Percentiles rank a stretch among this genome's conserved stretches.
Conservation (phyloP, 352 stramenopile genomes). For the Pythium aristosporum region DNA sequence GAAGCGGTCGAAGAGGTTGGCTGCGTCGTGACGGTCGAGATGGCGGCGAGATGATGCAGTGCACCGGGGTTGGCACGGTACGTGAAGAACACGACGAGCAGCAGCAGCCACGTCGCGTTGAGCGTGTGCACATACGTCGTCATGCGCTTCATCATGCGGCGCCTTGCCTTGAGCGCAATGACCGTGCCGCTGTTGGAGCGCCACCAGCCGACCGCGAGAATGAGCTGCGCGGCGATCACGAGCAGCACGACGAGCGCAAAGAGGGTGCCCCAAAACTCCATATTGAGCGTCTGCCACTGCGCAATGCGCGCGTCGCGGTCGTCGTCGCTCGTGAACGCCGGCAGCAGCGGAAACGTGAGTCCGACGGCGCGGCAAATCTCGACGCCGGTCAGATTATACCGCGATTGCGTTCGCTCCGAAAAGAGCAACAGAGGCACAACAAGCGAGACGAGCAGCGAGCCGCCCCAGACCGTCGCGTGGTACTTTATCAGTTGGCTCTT, state of each 20-base stretch:
- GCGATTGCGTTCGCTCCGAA: conserved; percentile 31
- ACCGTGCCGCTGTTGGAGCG: conserved; percentile 75
- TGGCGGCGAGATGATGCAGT: conserved; percentile 33
- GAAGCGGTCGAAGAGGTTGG: neutral
- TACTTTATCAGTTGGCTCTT: conserved; percentile 58
- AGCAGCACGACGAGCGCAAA: conserved; percentile 58
- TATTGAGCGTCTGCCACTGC: conserved; percentile 61
- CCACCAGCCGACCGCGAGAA: conserved; percentile 72
- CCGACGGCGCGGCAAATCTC: conserved; percentile 54
- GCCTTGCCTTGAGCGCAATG: conserved; percentile 62
- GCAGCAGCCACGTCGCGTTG: conserved; percentile 60
- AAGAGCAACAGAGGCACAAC: conserved; percentile 47
- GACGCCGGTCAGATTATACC: conserved; percentile 40
- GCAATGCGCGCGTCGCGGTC: conserved; percentile 31
- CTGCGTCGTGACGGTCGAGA: neutral
- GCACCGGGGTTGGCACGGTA: conserved; percentile 48
- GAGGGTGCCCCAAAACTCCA: conserved; percentile 59
- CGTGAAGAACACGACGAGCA: conserved; percentile 60
- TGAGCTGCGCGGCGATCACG: conserved; percentile 54
- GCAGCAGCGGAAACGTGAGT: conserved; percentile 49
- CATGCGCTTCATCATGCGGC: conserved; percentile 77
- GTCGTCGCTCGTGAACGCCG: conserved; percentile 24
- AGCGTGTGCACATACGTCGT: conserved; percentile 68
- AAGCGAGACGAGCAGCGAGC: conserved; percentile 43
- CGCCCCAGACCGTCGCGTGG: conserved; percentile 50